A percentile compares a stretch with the other conserved stretches of the same genome.
These are phyloP conservation scores for Periconia macrospinosa DNA, from an alignment of 2,329 filamentous ascomycete genomes.

Conservation along the genomic window DNA sequence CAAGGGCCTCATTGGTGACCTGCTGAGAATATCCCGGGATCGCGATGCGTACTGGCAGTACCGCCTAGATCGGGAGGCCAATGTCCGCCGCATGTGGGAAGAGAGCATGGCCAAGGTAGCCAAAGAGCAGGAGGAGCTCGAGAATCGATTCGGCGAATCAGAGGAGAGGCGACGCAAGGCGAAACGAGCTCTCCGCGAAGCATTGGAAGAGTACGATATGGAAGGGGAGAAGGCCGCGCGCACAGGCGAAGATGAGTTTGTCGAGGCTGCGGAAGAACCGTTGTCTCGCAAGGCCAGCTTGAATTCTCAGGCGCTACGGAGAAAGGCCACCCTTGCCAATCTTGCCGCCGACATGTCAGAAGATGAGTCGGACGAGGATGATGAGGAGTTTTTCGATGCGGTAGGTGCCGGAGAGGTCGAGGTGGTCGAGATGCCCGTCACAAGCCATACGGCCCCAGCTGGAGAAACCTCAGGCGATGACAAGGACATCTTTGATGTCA, in stretches of 20 bases:
- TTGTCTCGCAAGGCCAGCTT: conserved; percentile 22
- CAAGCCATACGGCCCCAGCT: conserved; percentile 43
- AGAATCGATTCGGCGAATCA: conserved; percentile 83
- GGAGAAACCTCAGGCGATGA: conserved; percentile 26
- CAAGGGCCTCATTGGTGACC: conserved; percentile 79
- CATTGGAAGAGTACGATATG: conserved; percentile 62
- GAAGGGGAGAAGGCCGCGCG: conserved; percentile 14
- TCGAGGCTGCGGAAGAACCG: conserved; percentile 36
- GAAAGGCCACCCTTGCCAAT: conserved; percentile 69
- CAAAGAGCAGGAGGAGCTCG: conserved; percentile 87
- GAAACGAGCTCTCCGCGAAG: conserved; percentile 86
- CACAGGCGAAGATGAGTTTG: conserved; percentile 34
- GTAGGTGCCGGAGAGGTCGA: conserved; percentile 92
- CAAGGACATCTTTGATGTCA: conserved; percentile 54
- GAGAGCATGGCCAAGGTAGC: conserved; percentile 97
- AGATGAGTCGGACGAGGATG: conserved; percentile 69
- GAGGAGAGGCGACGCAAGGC: conserved; percentile 88
- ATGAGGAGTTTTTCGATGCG: conserved; percentile 96
- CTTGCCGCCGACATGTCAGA: conserved; percentile 69
- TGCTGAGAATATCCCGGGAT: conserved; percentile 89
- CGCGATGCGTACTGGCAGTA: conserved; percentile 98
- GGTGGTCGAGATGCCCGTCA: conserved; percentile 66
- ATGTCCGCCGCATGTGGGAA: conserved; percentile 95
- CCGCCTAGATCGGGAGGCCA: conserved; percentile 84
- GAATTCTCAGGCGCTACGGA: conserved; percentile 43